These are phyloP conservation scores for Cephalotrichum gorgonifer DNA, from an alignment of 2,329 filamentous ascomycete species.

Conservation along the genomic window DNA sequence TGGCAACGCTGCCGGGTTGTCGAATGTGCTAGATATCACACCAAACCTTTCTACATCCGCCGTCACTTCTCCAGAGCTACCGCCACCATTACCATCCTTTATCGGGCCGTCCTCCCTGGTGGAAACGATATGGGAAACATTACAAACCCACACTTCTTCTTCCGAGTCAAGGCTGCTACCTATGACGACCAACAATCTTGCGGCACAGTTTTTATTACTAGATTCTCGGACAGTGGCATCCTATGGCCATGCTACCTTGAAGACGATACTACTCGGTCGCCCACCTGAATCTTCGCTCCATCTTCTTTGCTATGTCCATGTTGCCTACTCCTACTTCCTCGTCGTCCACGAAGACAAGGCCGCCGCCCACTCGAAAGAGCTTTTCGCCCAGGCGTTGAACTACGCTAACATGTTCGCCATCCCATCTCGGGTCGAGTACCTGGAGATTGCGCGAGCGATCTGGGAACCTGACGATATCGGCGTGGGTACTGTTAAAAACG, in stretches of 20 bases:
- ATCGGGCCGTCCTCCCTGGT: slow-evolving; percentile 21
- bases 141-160: slow-evolving; percentile 33
- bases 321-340: slow-evolving; percentile 39
- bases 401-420: slow-evolving; percentile 30
- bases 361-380: slow-evolving; percentile 19
- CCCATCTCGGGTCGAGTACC: slow-evolving; percentile 27
- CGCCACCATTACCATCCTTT: background rate
- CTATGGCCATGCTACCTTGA: slow-evolving; percentile 30
- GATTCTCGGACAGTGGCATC: slow-evolving; percentile 25
- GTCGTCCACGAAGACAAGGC: slow-evolving; percentile 32
- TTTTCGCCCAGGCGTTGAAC: slow-evolving; percentile 36
- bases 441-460: slow-evolving; percentile 30
- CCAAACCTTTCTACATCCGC: background rate
- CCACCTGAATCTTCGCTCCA: slow-evolving; percentile 27
- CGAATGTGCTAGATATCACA: background rate
- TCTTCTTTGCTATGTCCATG: slow-evolving; percentile 39
- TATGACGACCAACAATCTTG: slow-evolving; percentile 29
- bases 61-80: background rate
- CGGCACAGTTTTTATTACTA: slow-evolving; percentile 27
- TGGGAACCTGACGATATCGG: slow-evolving; percentile 34
- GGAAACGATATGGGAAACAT: slow-evolving; percentile 30
- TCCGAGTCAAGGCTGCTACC: slow-evolving; percentile 32
- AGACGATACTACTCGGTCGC: slow-evolving; percentile 25
- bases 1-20: background rate
- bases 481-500: background rate